Evolutionary conservation across 2,329 filamentous ascomycete species (phyloP).

Genomic region (Fusarium chlamydosporum): DNA sequence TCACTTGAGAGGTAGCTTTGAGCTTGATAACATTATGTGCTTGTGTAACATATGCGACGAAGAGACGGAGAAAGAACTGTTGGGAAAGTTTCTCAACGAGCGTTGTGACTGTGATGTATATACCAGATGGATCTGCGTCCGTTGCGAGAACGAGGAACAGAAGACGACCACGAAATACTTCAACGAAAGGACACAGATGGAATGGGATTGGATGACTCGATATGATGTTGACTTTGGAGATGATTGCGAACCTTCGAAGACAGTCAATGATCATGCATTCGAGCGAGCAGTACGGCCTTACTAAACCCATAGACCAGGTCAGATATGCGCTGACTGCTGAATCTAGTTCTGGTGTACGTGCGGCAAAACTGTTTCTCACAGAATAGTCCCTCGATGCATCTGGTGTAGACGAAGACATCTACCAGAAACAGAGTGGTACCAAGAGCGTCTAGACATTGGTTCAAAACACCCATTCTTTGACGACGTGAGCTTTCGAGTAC

Average conservation of each 20-base stretch:
- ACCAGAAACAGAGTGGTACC: slow-evolving; percentile 24
- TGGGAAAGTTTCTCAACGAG: slow-evolving; percentile 5
- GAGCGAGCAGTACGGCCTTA: slow-evolving; percentile 5
- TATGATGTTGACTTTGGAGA: slow-evolving; percentile 14
- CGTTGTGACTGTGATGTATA: slow-evolving; percentile 39
- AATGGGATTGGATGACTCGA: slow-evolving; percentile 4
- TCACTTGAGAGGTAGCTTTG: neutral
- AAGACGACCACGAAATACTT: neutral
- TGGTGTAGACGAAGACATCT: slow-evolving; percentile 40
- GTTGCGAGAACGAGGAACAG: neutral
- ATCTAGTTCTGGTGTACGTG: slow-evolving; percentile 38
- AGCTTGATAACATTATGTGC: slow-evolving; percentile 29
- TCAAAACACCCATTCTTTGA: slow-evolving; percentile 35
- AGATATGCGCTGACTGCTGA: fast-evolving
- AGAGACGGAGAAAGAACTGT: neutral
- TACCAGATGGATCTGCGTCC: slow-evolving; percentile 27
- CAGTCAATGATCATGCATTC: slow-evolving; percentile 2
- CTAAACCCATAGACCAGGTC: fast-evolving
- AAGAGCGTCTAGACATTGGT: neutral
- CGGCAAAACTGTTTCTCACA: slow-evolving; percentile 3
- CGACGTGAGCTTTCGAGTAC: neutral
- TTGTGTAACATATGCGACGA: slow-evolving; percentile 28
- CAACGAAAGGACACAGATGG: neutral
- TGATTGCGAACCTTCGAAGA: slow-evolving; percentile 26
- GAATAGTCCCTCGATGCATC: slow-evolving; percentile 14